A percentile compares a stretch with the other conserved stretches of the same genome.
Evolutionary conservation across 1,284 basidiomycete species (phyloP).

Genomic region (Malassezia restricta): DNA sequence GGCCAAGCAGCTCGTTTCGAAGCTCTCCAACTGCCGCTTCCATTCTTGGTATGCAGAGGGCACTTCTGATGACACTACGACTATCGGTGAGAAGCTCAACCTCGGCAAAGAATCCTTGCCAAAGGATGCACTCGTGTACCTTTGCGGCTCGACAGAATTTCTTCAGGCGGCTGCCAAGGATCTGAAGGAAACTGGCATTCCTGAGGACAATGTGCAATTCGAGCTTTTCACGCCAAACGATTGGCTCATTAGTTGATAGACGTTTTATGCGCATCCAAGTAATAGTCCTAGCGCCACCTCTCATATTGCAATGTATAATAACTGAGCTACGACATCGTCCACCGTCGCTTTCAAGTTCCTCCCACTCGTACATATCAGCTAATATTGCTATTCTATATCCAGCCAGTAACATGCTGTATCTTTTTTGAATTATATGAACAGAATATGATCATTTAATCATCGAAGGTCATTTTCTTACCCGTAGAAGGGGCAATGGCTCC

Average conservation of each 20-base stretch:
- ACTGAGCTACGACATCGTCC: no score
- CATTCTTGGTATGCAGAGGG: background rate
- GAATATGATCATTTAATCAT: slow-evolving; percentile 39
- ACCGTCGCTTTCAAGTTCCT: no score
- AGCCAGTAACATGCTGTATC: background rate
- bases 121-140: background rate
- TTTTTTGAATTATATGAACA: background rate
- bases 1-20: background rate
- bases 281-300: background rate
- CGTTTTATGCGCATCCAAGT: background rate
- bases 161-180: background rate
- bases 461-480: slow-evolving; percentile 73
- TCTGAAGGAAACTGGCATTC: background rate
- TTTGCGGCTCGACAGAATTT: slow-evolving; percentile 6
- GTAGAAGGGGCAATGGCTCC: slow-evolving; percentile 63
- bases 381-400: no score
- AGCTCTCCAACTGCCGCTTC: background rate
- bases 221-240: slow-evolving; percentile 12
- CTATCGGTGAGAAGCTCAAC: background rate
- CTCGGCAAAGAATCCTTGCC: background rate
- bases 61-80: background rate
- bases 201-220: background rate
- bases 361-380: no score
- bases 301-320: background rate
- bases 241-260: slow-evolving; percentile 5